Conservation (phyloP, 192 early-diverging fungal genomes). For the Diversispora eburnea region DNA sequence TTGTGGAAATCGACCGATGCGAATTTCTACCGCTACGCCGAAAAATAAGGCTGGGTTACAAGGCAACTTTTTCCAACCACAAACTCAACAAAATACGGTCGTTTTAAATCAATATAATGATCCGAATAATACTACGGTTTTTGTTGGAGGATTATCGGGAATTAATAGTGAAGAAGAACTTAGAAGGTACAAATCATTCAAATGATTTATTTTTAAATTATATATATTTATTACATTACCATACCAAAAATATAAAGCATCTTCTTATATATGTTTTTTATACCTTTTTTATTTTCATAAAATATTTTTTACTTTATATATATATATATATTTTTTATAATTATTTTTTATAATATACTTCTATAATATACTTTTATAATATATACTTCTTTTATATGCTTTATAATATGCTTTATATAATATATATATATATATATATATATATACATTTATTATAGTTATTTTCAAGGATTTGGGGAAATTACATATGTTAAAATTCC, state of each 20-base stretch:
- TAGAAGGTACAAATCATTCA: slow-evolving; percentile 26
- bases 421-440: not conserved
- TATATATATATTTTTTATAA: too few species aligned
- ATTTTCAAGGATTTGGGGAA: slow-evolving; percentile 86
- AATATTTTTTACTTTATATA: too few species aligned
- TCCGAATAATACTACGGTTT: slow-evolving; percentile 94
- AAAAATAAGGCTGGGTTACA: slow-evolving; percentile 68
- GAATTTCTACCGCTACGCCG: slow-evolving; percentile 85
- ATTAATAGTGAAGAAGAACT: slow-evolving; percentile 87
- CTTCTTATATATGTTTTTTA: too few species aligned
- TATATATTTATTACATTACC: not conserved
- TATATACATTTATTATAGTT: slow-evolving; percentile 30
- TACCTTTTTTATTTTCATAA: too few species aligned
- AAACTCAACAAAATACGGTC: slow-evolving; percentile 33
- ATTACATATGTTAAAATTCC: slow-evolving; percentile 95
- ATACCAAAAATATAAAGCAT: too few species aligned
- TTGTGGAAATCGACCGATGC: slow-evolving; percentile 81
- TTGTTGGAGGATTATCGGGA: slow-evolving; percentile 88
- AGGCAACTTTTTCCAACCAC: slow-evolving; percentile 38
- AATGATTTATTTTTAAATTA: not conserved
- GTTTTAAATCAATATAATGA: slow-evolving; percentile 55
- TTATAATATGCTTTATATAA: not conserved
- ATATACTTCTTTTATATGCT: too few species aligned
- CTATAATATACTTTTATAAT: too few species aligned
- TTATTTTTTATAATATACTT: too few species aligned